Conservation (phyloP, 208 protist genomes). For the Blastocrithidia nonstop region DNA sequence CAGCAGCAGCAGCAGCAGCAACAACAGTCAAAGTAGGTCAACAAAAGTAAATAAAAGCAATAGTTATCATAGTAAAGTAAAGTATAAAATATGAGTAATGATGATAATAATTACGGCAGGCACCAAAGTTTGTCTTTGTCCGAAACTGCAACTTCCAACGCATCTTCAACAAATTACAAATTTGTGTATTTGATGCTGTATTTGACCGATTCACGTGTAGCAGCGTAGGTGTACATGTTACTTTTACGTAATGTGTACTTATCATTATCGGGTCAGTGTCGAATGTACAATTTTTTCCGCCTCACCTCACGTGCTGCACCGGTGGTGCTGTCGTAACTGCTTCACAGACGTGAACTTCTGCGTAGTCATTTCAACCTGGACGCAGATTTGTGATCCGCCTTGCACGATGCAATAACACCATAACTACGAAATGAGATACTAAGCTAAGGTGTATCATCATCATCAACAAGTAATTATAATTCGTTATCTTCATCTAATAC, state of each 20-base stretch:
- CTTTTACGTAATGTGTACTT: slow-evolving; percentile 33
- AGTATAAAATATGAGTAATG: background rate
- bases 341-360: slow-evolving; percentile 28
- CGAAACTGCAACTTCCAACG: too few relatives aligned
- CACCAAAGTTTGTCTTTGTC: too few relatives aligned
- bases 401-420: slow-evolving; percentile 14
- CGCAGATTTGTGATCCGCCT: slow-evolving; percentile 34
- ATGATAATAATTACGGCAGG: background rate
- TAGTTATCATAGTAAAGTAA: background rate
- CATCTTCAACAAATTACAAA: background rate
- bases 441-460: slow-evolving; percentile 12
- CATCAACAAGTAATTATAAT: background rate
- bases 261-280: slow-evolving; percentile 24
- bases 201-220: slow-evolving; percentile 56
- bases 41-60: background rate
- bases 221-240: slow-evolving; percentile 50
- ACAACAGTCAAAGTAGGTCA: too few relatives aligned
- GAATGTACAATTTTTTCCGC: slow-evolving; percentile 19
- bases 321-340: slow-evolving; percentile 20
- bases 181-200: slow-evolving; percentile 14
- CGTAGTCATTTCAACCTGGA: slow-evolving; percentile 43
- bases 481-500: too few relatives aligned
- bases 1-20: too few relatives aligned
- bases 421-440: slow-evolving; percentile 7
- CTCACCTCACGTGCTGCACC: slow-evolving; percentile 14